A percentile compares a stretch with the other conserved stretches of the same genome.
phyloP scores from a whole-genome alignment of 129 eudicot genomes.

The Pulicaria dysenterica region DNA sequence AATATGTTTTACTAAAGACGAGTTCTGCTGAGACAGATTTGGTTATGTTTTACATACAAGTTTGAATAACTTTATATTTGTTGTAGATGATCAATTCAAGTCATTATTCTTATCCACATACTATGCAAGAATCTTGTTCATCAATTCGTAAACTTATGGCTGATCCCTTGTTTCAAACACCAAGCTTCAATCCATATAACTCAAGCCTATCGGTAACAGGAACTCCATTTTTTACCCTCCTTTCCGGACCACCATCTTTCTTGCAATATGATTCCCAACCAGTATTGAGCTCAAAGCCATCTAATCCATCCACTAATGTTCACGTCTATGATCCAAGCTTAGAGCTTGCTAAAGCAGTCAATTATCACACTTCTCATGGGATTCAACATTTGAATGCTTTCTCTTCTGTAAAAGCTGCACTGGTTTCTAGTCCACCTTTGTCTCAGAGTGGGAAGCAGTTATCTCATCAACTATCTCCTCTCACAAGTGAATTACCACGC shows the following conservation, averaged over 20 bases:
- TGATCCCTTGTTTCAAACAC: conserved; percentile 35
- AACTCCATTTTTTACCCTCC: conserved; percentile 53
- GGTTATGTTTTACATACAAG: conserved; percentile 15
- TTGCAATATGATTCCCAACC: conserved; percentile 46
- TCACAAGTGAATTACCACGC: conserved; percentile 49
- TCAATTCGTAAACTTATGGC: conserved; percentile 33
- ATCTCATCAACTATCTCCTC: conserved; percentile 31
- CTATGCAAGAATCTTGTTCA: conserved; percentile 39
- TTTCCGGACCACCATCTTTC: conserved; percentile 53
- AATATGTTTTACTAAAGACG: not conserved
- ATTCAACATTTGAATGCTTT: conserved; percentile 17
- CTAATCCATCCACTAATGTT: conserved; percentile 30
- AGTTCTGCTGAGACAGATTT: not conserved
- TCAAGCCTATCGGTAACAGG: conserved; percentile 44
- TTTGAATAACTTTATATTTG: conserved; percentile 21
- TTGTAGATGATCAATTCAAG: conserved; percentile 44
- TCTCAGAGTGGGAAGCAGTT: conserved; percentile 36
- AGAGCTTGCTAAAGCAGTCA: no score
- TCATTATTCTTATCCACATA: conserved; percentile 37
- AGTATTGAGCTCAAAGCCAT: conserved; percentile 35
- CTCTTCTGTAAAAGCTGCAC: conserved; percentile 35
- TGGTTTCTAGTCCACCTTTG: conserved; percentile 27
- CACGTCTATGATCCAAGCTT: conserved; percentile 26
- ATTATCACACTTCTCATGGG: no score
- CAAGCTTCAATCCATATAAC: conserved; percentile 43